Conservation (phyloP, 2,329 filamentous ascomycete species). For the Keithomyces neogunnii region DNA sequence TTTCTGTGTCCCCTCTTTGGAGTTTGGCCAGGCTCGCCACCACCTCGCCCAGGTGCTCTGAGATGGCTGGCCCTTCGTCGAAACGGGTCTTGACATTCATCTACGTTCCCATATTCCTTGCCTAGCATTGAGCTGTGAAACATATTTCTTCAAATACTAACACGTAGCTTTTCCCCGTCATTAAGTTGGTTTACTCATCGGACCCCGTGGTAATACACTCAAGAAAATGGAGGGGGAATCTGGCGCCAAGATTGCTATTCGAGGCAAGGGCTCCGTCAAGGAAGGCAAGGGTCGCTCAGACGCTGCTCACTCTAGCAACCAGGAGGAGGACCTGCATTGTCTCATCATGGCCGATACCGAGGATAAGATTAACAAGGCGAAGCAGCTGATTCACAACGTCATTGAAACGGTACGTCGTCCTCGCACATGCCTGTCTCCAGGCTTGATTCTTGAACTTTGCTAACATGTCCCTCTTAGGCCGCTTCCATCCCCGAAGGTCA, state of each 20-base stretch:
- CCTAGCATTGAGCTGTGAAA: slow-evolving; percentile 19
- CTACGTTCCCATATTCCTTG: neutral
- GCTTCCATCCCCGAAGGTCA: slow-evolving; percentile 97
- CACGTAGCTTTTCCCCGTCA: slow-evolving; percentile 73
- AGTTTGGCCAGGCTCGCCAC: slow-evolving; percentile 35
- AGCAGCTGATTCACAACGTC: slow-evolving; percentile 95
- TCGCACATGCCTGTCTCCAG: neutral
- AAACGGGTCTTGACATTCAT: slow-evolving; percentile 9
- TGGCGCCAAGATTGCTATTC: slow-evolving; percentile 96
- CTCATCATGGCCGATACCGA: slow-evolving; percentile 99
- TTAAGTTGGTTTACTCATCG: slow-evolving; percentile 99
- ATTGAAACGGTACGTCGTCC: slow-evolving; percentile 79
- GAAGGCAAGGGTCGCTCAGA: slow-evolving; percentile 99
- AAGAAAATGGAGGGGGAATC: slow-evolving; percentile 99
- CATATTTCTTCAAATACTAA: slow-evolving; percentile 58
- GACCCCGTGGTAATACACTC: slow-evolving; percentile 97
- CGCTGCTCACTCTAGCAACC: slow-evolving; percentile 97
- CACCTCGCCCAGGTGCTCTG: slow-evolving; percentile 21
- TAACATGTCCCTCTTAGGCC: slow-evolving; percentile 50
- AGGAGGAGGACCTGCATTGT: slow-evolving; percentile 98
- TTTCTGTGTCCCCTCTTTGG: slow-evolving; percentile 24
- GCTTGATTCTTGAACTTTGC: neutral
- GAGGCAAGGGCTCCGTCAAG: slow-evolving; percentile 98
- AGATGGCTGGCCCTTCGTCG: slow-evolving; percentile 24
- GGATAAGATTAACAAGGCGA: slow-evolving; percentile 98